Evolutionary conservation across 768 basidiomycete species (phyloP).

Genomic region (Neoboletus subvelutipes): DNA sequence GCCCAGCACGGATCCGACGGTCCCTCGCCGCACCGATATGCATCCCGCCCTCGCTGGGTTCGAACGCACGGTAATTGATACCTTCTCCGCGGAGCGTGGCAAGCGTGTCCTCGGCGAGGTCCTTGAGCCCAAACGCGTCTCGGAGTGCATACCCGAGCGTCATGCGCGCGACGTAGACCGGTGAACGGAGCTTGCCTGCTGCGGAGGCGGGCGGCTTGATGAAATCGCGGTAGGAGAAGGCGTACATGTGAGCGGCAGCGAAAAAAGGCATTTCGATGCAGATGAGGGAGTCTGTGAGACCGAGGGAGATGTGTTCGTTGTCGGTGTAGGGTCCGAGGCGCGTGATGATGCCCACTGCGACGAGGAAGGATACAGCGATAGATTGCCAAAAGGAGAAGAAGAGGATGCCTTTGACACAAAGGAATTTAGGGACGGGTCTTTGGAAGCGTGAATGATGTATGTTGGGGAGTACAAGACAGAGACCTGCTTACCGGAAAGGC

Average conservation of each 20-base stretch:
- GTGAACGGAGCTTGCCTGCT: conserved; percentile 27
- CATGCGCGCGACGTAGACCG: conserved; percentile 78
- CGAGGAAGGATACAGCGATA: conserved; percentile 82
- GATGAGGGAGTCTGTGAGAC: conserved; percentile 86
- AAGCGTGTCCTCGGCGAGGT: conserved; percentile 84
- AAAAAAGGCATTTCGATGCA: conserved; percentile 98
- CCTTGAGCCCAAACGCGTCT: conserved; percentile 84
- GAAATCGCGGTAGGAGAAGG: conserved; percentile 90
- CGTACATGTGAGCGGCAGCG: conserved; percentile 92
- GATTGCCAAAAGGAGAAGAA: conserved; percentile 99
- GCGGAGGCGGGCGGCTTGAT: conserved; percentile 46
- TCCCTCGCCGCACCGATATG: conserved; percentile 89
- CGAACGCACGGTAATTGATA: conserved; percentile 95
- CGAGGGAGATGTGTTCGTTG: conserved; percentile 84
- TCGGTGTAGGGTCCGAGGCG: conserved; percentile 87
- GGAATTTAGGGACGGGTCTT: conserved; percentile 94
- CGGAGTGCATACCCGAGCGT: conserved; percentile 82
- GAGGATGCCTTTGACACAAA: conserved; percentile 97
- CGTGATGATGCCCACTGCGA: conserved; percentile 73
- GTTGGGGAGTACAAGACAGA: background rate
- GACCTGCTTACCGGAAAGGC: conserved; percentile 68
- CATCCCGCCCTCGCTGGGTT: conserved; percentile 91
- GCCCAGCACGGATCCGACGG: conserved; percentile 83
- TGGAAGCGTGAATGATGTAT: background rate
- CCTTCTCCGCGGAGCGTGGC: conserved; percentile 83